Percentiles rank a stretch among this genome's conserved stretches.
Evolutionary conservation across 768 basidiomycete genomes (phyloP).

Genomic region (Calvatia gigantea): DNA sequence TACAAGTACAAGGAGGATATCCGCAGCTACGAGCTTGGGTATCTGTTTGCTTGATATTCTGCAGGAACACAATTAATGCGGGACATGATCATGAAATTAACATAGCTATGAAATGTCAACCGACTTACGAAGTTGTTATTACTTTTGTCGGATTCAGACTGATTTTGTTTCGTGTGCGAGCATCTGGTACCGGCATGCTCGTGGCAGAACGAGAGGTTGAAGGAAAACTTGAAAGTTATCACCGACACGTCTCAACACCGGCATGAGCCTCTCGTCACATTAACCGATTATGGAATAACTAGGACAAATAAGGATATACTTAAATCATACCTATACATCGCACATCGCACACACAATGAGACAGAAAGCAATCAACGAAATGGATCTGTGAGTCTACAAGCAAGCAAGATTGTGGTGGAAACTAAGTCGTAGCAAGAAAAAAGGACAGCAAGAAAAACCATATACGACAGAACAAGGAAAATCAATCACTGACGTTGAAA

Average conservation of each 20-base stretch:
- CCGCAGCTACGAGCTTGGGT: constrained; percentile 55
- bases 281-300: constrained; percentile 17
- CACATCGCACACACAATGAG: background rate
- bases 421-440: background rate
- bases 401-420: background rate
- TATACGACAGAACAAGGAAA: background rate
- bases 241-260: constrained; percentile 11
- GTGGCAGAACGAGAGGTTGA: constrained; percentile 13
- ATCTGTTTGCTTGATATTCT: constrained; percentile 54
- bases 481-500: constrained; percentile 30
- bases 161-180: constrained; percentile 62
- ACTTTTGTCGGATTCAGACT: constrained; percentile 54
- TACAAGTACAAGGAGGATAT: constrained; percentile 60
- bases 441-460: background rate
- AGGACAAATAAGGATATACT: constrained; percentile 27
- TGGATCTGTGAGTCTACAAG: background rate
- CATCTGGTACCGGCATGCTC: constrained; percentile 64
- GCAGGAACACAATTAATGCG: constrained; percentile 8
- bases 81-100: constrained; percentile 3
- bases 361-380: background rate
- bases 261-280: constrained; percentile 4
- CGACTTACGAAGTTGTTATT: constrained; percentile 54
- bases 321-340: constrained; percentile 12
- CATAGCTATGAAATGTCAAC: constrained; percentile 11
- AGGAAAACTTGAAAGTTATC: background rate